Conservation (phyloP, 129 eudicot genomes). For the Silybum marianum region DNA sequence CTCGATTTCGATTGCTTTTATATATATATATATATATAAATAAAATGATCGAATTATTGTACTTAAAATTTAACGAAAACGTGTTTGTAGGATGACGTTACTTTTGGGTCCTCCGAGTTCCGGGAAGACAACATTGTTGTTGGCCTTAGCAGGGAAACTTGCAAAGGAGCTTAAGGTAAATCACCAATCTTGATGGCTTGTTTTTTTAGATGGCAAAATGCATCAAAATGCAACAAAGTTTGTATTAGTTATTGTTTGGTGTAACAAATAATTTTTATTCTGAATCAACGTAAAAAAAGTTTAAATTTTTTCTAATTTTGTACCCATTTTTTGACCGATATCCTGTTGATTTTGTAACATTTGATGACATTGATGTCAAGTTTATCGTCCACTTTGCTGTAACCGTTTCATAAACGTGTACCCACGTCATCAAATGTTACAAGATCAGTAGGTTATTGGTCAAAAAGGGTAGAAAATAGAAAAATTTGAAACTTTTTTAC, state of each 20-base stretch:
- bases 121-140: constrained; percentile 65
- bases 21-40: too few relatives aligned
- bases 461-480: neutral
- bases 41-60: neutral
- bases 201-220: neutral
- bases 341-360: neutral
- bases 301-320: neutral
- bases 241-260: neutral
- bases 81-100: constrained; percentile 55
- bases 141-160: constrained; percentile 62
- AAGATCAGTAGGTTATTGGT: neutral
- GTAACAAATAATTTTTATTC: neutral
- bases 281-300: neutral
- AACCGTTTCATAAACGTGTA: neutral
- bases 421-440: neutral
- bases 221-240: neutral
- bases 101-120: constrained; percentile 74
- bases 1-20: neutral
- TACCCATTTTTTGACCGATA: neutral
- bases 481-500: neutral
- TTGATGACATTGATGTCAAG: neutral
- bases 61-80: neutral
- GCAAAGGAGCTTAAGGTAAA: constrained; percentile 45
- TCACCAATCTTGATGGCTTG: neutral
- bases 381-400: too few relatives aligned